These are phyloP conservation scores for Fusarium tricinctum DNA, from an alignment of 2,329 filamentous ascomycete genomes.

Conservation along the genomic window DNA sequence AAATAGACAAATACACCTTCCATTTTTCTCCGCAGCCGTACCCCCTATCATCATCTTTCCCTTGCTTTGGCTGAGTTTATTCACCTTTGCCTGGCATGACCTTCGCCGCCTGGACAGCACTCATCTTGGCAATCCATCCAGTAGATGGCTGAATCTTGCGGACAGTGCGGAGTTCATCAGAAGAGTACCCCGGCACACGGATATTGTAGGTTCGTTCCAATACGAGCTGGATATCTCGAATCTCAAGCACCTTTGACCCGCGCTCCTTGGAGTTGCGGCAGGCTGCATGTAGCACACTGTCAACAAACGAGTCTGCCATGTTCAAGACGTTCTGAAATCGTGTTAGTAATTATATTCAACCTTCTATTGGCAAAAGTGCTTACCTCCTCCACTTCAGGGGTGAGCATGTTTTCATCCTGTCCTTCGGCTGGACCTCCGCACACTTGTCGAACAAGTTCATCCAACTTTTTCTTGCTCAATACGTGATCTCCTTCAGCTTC, in stretches of 20 bases:
- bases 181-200: conserved; percentile 92
- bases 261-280: conserved; percentile 95
- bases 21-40: neutral
- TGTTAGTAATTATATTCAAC: conserved; percentile 34
- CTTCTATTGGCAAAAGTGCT: conserved; percentile 14
- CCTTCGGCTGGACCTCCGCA: conserved; percentile 82
- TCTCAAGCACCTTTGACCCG: conserved; percentile 89
- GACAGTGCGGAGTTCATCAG: conserved; percentile 93
- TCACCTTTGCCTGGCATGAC: conserved; percentile 75
- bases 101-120: conserved; percentile 94
- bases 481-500: conserved; percentile 94
- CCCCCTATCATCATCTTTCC: neutral
- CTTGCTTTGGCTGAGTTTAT: conserved; percentile 44
- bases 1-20: conserved; percentile 12
- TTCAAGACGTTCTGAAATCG: conserved; percentile 81
- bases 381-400: conserved; percentile 97
- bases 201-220: conserved; percentile 91
- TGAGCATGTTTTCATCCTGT: conserved; percentile 82
- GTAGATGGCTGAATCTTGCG: conserved; percentile 90
- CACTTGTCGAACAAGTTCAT: conserved; percentile 94
- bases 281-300: conserved; percentile 87
- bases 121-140: conserved; percentile 97
- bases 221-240: conserved; percentile 85
- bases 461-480: conserved; percentile 97
- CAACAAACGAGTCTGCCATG: conserved; percentile 94